Percentiles rank a stretch among this genome's conserved stretches.
Conservation (phyloP, 768 basidiomycete species). For the Russula ochroleuca region DNA sequence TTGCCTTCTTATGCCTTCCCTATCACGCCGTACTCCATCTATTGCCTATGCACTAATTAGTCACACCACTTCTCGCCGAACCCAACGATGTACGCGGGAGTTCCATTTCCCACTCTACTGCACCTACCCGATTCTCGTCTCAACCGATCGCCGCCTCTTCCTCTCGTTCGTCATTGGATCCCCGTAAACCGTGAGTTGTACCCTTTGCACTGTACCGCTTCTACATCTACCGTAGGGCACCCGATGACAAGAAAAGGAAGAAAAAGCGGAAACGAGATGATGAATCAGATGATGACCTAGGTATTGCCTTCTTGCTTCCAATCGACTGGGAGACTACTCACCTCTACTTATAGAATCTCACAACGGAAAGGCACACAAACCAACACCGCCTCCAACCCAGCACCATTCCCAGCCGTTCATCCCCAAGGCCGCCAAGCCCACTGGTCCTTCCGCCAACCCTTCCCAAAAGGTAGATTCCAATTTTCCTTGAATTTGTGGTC, state of each 20-base stretch:
- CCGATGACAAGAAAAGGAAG: conserved; percentile 71
- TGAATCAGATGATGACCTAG: conserved; percentile 66
- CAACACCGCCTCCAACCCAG: conserved; percentile 38
- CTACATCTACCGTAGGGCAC: conserved; percentile 29
- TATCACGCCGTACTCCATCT: neutral
- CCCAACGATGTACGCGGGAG: conserved; percentile 30
- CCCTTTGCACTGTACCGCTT: conserved; percentile 16
- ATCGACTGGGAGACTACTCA: conserved; percentile 14
- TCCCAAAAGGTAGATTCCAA: conserved; percentile 47
- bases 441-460: conserved; percentile 39
- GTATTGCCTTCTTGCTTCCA: conserved; percentile 34
- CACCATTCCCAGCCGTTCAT: conserved; percentile 38
- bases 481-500: neutral
- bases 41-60: conserved; percentile 24
- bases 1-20: neutral
- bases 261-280: conserved; percentile 81
- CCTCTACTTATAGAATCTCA: conserved; percentile 20
- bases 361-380: conserved; percentile 51
- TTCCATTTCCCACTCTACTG: conserved; percentile 36
- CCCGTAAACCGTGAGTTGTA: conserved; percentile 55
- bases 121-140: conserved; percentile 44
- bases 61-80: conserved; percentile 51
- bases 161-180: conserved; percentile 53
- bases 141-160: conserved; percentile 42
- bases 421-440: conserved; percentile 55